A percentile compares a stretch with the other conserved stretches of the same genome.
These are phyloP conservation scores for Cryptococcus amylolentus DNA, from an alignment of 1,284 basidiomycete species.

Conservation along the genomic window DNA sequence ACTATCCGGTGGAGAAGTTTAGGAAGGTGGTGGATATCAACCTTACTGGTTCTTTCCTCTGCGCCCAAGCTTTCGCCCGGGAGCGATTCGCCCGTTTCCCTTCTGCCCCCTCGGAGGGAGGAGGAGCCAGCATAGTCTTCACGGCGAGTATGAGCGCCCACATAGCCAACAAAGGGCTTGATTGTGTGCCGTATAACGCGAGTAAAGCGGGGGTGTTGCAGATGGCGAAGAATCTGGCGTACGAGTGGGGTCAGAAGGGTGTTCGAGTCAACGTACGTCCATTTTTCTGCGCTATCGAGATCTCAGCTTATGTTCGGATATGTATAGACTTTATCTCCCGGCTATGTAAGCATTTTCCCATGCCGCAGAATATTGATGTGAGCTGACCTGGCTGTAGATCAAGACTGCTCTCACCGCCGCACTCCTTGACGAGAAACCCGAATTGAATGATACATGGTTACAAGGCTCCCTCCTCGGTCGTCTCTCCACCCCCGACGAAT, in stretches of 20 bases:
- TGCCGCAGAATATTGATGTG: conserved; percentile 24
- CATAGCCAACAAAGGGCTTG: conserved; percentile 61
- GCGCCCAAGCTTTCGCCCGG: conserved; percentile 25
- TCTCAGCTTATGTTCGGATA: background rate
- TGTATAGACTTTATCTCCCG: conserved; percentile 30
- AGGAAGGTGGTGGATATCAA: conserved; percentile 71
- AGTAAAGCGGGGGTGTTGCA: conserved; percentile 32
- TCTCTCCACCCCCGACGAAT: conserved; percentile 34
- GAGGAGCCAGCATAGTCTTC: conserved; percentile 73
- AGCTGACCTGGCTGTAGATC: conserved; percentile 54
- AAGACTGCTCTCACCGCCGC: conserved; percentile 55
- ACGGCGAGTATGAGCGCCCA: conserved; percentile 84
- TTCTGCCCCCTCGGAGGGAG: conserved; percentile 52
- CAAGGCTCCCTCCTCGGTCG: conserved; percentile 25
- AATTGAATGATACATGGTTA: conserved; percentile 33
- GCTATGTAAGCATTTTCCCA: conserved; percentile 18
- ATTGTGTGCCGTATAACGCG: conserved; percentile 46
- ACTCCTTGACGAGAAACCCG: conserved; percentile 30
- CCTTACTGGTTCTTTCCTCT: conserved; percentile 45
- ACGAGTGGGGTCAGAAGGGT: conserved; percentile 61
- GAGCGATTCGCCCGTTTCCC: conserved; percentile 20
- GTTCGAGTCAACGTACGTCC: conserved; percentile 9
- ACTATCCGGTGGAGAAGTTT: conserved; percentile 68
- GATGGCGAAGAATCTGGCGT: conserved; percentile 65
- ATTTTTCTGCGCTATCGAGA: background rate